A percentile compares a stretch with the other conserved stretches of the same genome.
These are phyloP conservation scores for Trebouxia sp. DNA, from an alignment of 139 green algal genomes.

Conservation along the genomic window DNA sequence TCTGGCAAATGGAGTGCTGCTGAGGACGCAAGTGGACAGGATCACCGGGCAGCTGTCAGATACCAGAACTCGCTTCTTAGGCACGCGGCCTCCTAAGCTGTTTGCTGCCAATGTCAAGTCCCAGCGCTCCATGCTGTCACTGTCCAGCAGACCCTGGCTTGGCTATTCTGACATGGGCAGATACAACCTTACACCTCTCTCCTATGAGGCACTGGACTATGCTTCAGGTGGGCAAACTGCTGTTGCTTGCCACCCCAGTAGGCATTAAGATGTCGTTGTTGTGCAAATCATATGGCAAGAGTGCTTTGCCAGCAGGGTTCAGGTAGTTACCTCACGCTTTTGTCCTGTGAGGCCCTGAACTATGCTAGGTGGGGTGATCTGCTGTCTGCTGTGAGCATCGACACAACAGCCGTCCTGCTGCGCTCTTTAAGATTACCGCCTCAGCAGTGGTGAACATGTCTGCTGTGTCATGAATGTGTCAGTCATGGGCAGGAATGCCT, in stretches of 20 bases:
- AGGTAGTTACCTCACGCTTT: too few species aligned
- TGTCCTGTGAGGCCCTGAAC: neutral
- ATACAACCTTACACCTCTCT: conserved; percentile 89
- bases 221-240: conserved; percentile 58
- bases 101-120: conserved; percentile 69
- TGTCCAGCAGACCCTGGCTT: conserved; percentile 92
- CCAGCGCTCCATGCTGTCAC: conserved; percentile 85
- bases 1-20: conserved; percentile 92
- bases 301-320: neutral
- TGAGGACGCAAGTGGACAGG: conserved; percentile 90
- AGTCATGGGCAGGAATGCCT: too few species aligned
- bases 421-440: too few species aligned
- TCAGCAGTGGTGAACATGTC: too few species aligned
- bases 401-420: too few species aligned
- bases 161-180: conserved; percentile 88
- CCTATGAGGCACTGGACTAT: conserved; percentile 87
- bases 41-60: conserved; percentile 80
- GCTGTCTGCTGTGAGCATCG: neutral
- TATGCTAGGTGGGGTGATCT: neutral
- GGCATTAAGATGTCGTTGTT: too few species aligned
- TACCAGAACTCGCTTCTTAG: conserved; percentile 92
- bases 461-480: too few species aligned
- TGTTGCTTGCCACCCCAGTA: too few species aligned
- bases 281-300: too few species aligned
- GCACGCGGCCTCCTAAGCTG: conserved; percentile 81